Percentiles rank a stretch among this genome's conserved stretches.
phyloP scores from a whole-genome alignment of 225 moss, liverwort and hornwort species.

The Neckera pumila region DNA sequence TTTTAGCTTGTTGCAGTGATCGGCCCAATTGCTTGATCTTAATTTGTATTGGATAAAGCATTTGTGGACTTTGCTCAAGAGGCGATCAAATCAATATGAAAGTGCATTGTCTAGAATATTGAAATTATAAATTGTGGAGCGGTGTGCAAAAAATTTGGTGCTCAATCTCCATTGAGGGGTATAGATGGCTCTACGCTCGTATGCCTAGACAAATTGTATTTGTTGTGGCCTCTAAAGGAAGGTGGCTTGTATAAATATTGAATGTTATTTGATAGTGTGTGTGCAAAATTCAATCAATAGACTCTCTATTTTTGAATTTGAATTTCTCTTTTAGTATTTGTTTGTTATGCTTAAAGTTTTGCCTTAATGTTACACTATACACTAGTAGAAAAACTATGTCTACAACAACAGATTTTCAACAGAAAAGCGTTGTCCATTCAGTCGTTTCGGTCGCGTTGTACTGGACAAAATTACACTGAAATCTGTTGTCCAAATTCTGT shows the following conservation, averaged over 20 bases:
- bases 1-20: not conserved
- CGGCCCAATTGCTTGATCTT: fast-evolving
- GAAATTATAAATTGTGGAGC: not conserved
- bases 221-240: not conserved
- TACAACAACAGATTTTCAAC: too few relatives aligned
- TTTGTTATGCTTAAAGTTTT: not conserved
- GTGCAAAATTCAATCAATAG: not conserved
- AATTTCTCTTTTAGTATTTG: not conserved
- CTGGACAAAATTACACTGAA: too few relatives aligned
- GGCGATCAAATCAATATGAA: not conserved
- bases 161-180: not conserved
- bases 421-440: too few relatives aligned
- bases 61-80: not conserved
- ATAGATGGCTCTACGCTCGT: too few relatives aligned
- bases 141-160: not conserved
- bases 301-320: not conserved
- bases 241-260: fast-evolving
- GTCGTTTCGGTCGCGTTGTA: too few relatives aligned
- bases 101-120: fast-evolving
- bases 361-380: too few relatives aligned
- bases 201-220: not conserved
- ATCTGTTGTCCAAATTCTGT: too few relatives aligned
- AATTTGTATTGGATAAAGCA: not conserved
- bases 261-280: not conserved
- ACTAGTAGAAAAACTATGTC: too few relatives aligned